A percentile compares a stretch with the other conserved stretches of the same genome.
Evolutionary conservation across 140 eudicot genomes (phyloP).

Genomic region (Bidens hawaiensis): DNA sequence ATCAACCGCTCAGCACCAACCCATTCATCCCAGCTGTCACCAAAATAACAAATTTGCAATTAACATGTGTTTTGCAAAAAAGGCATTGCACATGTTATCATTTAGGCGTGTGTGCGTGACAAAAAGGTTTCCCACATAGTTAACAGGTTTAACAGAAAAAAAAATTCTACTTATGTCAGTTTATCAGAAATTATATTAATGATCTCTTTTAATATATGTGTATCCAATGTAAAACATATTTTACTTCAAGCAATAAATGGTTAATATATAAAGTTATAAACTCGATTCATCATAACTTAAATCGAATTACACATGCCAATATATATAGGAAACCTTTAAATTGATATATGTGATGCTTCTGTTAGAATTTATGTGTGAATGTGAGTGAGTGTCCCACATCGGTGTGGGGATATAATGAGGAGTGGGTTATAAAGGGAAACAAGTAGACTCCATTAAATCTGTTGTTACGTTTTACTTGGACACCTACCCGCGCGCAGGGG

Average conservation of each 20-base stretch:
- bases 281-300: background rate
- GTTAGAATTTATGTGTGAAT: too few species aligned
- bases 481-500: too few species aligned
- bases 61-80: constrained; percentile 5
- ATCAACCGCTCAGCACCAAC: constrained; percentile 72
- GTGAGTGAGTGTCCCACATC: too few species aligned
- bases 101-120: background rate
- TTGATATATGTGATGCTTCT: background rate
- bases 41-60: constrained; percentile 31
- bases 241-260: constrained; percentile 2
- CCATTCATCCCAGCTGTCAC: constrained; percentile 99
- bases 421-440: too few species aligned
- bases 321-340: constrained; percentile 5
- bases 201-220: background rate
- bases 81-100: background rate
- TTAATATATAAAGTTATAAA: background rate
- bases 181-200: background rate
- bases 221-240: background rate
- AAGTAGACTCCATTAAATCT: too few species aligned
- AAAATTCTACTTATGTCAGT: background rate
- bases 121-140: background rate
- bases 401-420: too few species aligned
- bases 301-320: background rate
- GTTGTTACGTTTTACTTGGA: too few species aligned
- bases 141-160: background rate